Conservation (phyloP, 2,329 filamentous ascomycete genomes). For the Aureobasidium sp. region DNA sequence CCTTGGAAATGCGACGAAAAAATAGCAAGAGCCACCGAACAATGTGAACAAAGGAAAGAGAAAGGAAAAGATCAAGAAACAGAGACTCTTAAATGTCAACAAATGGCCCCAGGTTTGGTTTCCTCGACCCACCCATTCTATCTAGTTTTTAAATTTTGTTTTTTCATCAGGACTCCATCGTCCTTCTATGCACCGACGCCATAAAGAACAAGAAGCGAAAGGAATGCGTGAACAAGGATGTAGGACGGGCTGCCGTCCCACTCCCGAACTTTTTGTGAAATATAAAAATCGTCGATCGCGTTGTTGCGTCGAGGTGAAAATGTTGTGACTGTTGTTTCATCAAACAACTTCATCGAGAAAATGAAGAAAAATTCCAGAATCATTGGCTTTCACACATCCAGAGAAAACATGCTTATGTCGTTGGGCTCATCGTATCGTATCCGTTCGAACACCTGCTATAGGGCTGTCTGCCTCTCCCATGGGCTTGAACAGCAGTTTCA, state of each 20-base stretch:
- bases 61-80: background rate
- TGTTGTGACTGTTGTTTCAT: slow-evolving; percentile 9
- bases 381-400: background rate
- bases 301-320: background rate
- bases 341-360: slow-evolving; percentile 11
- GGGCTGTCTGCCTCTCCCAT: slow-evolving; percentile 31
- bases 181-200: slow-evolving; percentile 7
- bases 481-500: slow-evolving; percentile 63
- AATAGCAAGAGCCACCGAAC: background rate
- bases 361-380: background rate
- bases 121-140: background rate
- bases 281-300: background rate
- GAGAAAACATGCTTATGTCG: slow-evolving; percentile 1
- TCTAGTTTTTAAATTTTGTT: slow-evolving; percentile 6
- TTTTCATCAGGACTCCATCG: background rate
- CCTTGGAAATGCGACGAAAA: background rate
- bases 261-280: slow-evolving; percentile 3
- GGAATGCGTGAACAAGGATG: slow-evolving; percentile 4
- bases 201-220: background rate
- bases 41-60: background rate
- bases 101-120: background rate
- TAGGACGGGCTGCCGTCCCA: slow-evolving; percentile 8
- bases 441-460: slow-evolving; percentile 26
- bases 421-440: slow-evolving; percentile 12
- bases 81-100: background rate